These are phyloP conservation scores for Tilletia horrida DNA, from an alignment of 1,284 basidiomycete genomes.

Conservation along the genomic window DNA sequence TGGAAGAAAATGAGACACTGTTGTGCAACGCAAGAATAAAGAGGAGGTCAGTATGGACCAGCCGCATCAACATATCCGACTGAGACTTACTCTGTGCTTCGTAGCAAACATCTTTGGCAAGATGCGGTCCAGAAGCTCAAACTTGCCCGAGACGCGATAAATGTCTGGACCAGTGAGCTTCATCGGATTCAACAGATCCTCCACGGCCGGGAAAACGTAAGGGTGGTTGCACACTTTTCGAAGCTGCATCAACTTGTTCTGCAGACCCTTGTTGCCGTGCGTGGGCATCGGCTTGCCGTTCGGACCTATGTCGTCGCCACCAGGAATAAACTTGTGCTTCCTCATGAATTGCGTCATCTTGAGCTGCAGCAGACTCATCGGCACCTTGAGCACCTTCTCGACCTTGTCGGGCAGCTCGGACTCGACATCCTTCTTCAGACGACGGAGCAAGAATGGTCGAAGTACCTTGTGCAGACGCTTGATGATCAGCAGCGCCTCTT, in stretches of 20 bases:
- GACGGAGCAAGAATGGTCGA: slow-evolving; percentile 89
- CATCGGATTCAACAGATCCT: slow-evolving; percentile 80
- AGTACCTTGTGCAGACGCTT: slow-evolving; percentile 97
- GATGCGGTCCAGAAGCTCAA: slow-evolving; percentile 88
- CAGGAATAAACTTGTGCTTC: slow-evolving; percentile 80
- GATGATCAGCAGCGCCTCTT: slow-evolving; percentile 96
- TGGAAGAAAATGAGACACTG: slow-evolving; percentile 89
- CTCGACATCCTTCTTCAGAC: slow-evolving; percentile 98
- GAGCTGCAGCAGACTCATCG: slow-evolving; percentile 90
- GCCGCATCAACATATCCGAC: not conserved
- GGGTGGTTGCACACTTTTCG: slow-evolving; percentile 89
- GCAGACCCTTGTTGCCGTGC: slow-evolving; percentile 61
- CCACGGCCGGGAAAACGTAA: slow-evolving; percentile 88
- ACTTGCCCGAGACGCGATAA: slow-evolving; percentile 83
- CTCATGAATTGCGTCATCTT: slow-evolving; percentile 98
- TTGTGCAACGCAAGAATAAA: slow-evolving; percentile 54
- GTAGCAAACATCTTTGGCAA: slow-evolving; percentile 91
- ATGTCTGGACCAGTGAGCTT: slow-evolving; percentile 75
- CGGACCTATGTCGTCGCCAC: slow-evolving; percentile 47
- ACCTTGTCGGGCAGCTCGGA: slow-evolving; percentile 97
- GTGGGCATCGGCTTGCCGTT: slow-evolving; percentile 47
- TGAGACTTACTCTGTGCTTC: slow-evolving; percentile 72
- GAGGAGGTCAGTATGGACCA: slow-evolving; percentile 23
- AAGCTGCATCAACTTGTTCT: slow-evolving; percentile 98
- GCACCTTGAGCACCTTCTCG: slow-evolving; percentile 97